Evolutionary conservation across 345 rosid genomes (phyloP), one percentile per base, ranked within the genome.

Genomic region (Acer campestre): DNA sequence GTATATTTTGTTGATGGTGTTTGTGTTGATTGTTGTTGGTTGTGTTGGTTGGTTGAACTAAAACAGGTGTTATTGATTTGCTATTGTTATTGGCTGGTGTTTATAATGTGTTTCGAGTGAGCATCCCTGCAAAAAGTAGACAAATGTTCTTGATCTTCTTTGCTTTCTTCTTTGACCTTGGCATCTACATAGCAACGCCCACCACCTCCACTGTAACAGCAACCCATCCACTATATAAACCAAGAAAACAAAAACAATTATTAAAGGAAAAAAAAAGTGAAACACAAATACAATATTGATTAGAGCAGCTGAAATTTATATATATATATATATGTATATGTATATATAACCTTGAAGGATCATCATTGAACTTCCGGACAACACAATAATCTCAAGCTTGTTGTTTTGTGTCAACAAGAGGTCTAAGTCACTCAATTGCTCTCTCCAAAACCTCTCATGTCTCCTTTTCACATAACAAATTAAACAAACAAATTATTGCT

Each of bases 351-450:
- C 89, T 86, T 22, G 98, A 92, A 77, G 97, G 94, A 69, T 90
- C 96, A 74, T 91, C 90, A 7, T 90, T 91, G 61, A 92, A 82
- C 83, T 91, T 90, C 98, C 98, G 93, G 58, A 91, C 88, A 79
- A 91, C 89, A 68, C 91, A 89, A 63, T 87, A 92, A 69, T 93
- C 99, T 97, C 99, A 95, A 29, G 71, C 83, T 65, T 76, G 82
- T 29, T 29, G 31, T 55, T 76, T 83, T 55, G 89, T 78, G 61
- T 87, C 90, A n/a, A 93, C 93, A 27, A 92, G 81, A 27, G 94
- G 97, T 79, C 96, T 88, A 42, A 95, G 97, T 86, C 92, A 84
- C 78, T 83, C 90, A 75, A 85, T 78, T 31, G 85, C 86, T 67
- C 82, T 78, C 78, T 87, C 88, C 46, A 84, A 73, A 73, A 70